Percentiles rank a stretch among this genome's conserved stretches.
phyloP scores from a whole-genome alignment of 2,329 filamentous ascomycete genomes.

The Paecilomyces sp. region DNA sequence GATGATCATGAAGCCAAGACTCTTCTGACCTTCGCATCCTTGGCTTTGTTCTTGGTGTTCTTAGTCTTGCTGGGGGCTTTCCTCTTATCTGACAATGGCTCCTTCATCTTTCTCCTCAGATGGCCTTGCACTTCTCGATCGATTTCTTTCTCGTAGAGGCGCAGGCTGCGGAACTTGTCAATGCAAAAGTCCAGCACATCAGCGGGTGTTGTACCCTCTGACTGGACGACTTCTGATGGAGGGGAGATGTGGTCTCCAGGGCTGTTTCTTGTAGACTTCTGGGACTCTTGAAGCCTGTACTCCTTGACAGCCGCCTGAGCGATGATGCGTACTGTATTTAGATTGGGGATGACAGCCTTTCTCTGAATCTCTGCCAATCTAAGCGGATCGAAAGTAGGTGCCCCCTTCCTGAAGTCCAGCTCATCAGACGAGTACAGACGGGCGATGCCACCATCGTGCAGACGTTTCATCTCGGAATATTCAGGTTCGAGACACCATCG shows the following conservation, averaged over 20 bases:
- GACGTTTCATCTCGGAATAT: conserved; percentile 12
- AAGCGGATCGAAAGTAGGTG: conserved; percentile 17
- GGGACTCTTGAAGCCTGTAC: conserved; percentile 7
- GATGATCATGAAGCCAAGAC: background rate
- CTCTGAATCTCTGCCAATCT: conserved; percentile 17
- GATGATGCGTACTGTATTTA: conserved; percentile 30
- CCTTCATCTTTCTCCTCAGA: conserved; percentile 13
- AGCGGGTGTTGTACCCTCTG: conserved; percentile 3
- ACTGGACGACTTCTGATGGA: background rate
- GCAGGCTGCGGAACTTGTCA: conserved; percentile 19
- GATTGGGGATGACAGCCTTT: conserved; percentile 24
- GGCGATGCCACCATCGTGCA: conserved; percentile 19
- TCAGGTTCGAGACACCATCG: conserved; percentile 37
- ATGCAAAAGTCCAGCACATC: conserved; percentile 27
- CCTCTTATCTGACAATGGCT: background rate
- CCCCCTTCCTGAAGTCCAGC: conserved; percentile 12
- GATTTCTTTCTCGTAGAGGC: conserved; percentile 21
- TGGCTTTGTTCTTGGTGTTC: background rate
- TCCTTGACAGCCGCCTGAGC: conserved; percentile 25
- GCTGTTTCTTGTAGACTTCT: background rate
- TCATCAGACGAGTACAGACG: conserved; percentile 17
- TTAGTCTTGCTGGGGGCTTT: background rate
- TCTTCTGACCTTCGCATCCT: background rate
- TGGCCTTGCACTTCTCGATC: conserved; percentile 27
- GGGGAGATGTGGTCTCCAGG: background rate